phyloP scores from a whole-genome alignment of 2,329 filamentous ascomycete species.

The Thelonectria blattea region DNA sequence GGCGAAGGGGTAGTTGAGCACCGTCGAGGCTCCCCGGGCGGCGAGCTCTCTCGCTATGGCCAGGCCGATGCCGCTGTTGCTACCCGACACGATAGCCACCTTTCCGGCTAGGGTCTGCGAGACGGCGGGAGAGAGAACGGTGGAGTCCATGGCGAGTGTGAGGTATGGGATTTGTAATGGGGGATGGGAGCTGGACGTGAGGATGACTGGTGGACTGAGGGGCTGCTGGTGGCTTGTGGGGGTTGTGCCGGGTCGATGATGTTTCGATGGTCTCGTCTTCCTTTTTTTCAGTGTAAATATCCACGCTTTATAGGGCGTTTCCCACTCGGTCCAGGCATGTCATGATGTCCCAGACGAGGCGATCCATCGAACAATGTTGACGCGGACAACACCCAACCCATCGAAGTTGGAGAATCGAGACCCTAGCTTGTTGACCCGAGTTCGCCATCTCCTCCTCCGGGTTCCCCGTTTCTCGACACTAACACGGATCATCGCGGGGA shows the following conservation, averaged over 20 bases:
- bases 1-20: constrained; percentile 47
- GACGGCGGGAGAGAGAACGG: constrained; percentile 9
- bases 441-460: neutral
- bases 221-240: neutral
- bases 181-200: neutral
- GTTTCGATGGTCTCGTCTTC: neutral
- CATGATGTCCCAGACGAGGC: neutral
- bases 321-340: neutral
- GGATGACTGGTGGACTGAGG: neutral
- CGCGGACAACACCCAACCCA: constrained; percentile 3
- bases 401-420: constrained; percentile 3
- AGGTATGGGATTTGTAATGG: neutral
- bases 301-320: constrained; percentile 16
- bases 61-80: constrained; percentile 48
- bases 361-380: constrained; percentile 2
- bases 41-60: constrained; percentile 48
- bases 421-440: no score
- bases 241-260: constrained; percentile 5
- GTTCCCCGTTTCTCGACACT: neutral
- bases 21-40: constrained; percentile 12
- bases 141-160: constrained; percentile 11
- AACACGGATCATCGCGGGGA: neutral
- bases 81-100: constrained; percentile 28
- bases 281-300: constrained; percentile 9
- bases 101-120: constrained; percentile 24